Base-by-base conservation (phyloP, 805 yeast species). In the Schwanniomyces yamadae region DNA sequence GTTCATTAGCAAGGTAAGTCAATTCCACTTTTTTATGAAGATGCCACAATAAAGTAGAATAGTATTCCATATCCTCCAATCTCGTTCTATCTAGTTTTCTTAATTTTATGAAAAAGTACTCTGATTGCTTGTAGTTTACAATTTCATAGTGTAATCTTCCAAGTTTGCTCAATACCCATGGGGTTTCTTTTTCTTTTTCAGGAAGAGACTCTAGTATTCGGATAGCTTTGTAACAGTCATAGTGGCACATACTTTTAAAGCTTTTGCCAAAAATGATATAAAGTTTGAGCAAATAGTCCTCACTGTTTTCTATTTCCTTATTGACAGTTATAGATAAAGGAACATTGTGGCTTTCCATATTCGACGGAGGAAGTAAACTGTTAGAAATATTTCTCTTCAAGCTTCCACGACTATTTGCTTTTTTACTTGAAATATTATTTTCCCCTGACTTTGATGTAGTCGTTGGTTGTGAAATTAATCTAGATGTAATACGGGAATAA, bases 11-110 rank as follows among this genome's bases (percentile, higher is more conserved):
- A 38, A 93, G 68, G 49, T 74, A 80, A n/a, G 93, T 81, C 34
- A 93, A 69, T 37, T 82, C 90, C 14, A 78, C 76, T 31, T 84
- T 89, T 50, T 81, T 82, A 37, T 84, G 91, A 33, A 89, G 62
- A 64, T 93, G 98, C 99, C 99, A 91, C 40, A 91, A 68, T 19
- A 89, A 66, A 0, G 98, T 91, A 0, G 96, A 88, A 54, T 78
- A 89, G 48, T 81, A 79, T 52, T 93, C 98, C 93, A 91, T 87
- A 54, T 89, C 98, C 42, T 78, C 80, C 11, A 82, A 55, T 38
- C 98, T 71, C 8, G 90, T 84, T 27, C 91, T 76, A 60, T 89
- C 96, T 17, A 82, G 40, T 36, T 65, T 66, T 35, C 95, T 71
- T 37, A 93, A 67, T 45, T 70, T 71, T 12, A 62, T 61, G 52